A percentile compares a stretch with the other conserved stretches of the same genome.
Conservation (phyloP, 257 asterid genomes). For the Solanum etuberosum region DNA sequence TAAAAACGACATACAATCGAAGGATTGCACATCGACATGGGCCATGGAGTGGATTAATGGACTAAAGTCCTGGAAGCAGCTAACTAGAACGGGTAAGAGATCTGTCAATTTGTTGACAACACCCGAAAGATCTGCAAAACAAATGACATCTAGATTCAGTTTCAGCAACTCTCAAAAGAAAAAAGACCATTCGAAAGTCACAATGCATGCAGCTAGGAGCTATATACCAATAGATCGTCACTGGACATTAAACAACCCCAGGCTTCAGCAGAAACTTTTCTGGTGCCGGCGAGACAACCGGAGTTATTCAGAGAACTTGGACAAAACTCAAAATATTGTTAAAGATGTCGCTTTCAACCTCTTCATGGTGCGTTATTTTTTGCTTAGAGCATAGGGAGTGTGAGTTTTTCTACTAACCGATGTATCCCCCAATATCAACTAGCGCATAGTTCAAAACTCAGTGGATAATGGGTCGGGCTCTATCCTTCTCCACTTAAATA, state of each 20-base stretch:
- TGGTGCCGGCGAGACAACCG: background rate
- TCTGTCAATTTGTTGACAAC: slow-evolving; percentile 41
- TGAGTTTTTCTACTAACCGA: background rate
- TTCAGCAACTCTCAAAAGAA: background rate
- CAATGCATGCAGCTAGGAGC: background rate
- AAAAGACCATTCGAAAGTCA: background rate
- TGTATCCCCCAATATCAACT: background rate
- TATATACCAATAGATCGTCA: background rate
- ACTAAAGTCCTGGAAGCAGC: slow-evolving; percentile 56
- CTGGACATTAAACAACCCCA: background rate
- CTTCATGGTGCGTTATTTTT: background rate
- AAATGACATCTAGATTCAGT: background rate
- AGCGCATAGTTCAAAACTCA: background rate
- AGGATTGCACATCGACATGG: slow-evolving; percentile 50
- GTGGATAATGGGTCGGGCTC: background rate
- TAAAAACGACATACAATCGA: slow-evolving; percentile 62
- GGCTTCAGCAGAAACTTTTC: background rate
- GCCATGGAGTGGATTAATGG: slow-evolving; percentile 31
- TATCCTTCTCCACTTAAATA: background rate
- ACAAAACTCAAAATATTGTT: background rate
- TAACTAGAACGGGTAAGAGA: slow-evolving; percentile 63
- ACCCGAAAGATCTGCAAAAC: slow-evolving; percentile 47
- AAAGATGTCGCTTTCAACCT: background rate
- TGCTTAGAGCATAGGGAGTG: background rate
- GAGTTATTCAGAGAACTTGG: background rate